phyloP scores from a whole-genome alignment of 2,329 filamentous ascomycete genomes.

The Pseudopyrenochaeta lycopersici region DNA sequence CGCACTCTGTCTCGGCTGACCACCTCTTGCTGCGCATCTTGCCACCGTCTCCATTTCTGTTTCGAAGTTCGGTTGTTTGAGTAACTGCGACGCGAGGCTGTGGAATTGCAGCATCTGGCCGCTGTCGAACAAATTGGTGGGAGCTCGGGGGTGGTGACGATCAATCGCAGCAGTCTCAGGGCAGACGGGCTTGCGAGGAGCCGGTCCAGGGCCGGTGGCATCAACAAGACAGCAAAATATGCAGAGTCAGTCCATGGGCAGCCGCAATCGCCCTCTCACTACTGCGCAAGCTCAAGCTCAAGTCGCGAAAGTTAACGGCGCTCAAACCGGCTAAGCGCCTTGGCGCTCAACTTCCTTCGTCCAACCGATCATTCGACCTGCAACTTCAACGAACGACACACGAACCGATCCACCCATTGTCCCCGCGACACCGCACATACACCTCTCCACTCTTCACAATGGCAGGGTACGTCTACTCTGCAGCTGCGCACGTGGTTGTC shows the following conservation, averaged over 20 bases:
- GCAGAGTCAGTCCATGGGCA: slow-evolving; percentile 32
- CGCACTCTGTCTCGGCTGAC: slow-evolving; percentile 14
- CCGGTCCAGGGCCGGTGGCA: slow-evolving; percentile 56
- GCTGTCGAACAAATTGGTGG: slow-evolving; percentile 25
- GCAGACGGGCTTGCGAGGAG: slow-evolving; percentile 57
- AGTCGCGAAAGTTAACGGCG: slow-evolving; percentile 16
- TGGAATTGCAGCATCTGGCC: slow-evolving; percentile 25
- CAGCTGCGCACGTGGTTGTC: slow-evolving; percentile 16
- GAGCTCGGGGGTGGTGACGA: slow-evolving; percentile 37
- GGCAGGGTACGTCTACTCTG: slow-evolving; percentile 50
- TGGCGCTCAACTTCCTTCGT: slow-evolving; percentile 18
- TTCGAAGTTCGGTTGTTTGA: slow-evolving; percentile 7
- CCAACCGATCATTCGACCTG: slow-evolving; percentile 40
- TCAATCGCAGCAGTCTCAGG: slow-evolving; percentile 48
- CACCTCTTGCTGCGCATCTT: slow-evolving; percentile 8
- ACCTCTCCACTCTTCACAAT: slow-evolving; percentile 52
- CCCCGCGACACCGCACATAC: slow-evolving; percentile 33
- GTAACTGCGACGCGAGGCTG: slow-evolving; percentile 20
- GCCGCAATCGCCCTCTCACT: slow-evolving; percentile 4
- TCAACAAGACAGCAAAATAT: slow-evolving; percentile 38
- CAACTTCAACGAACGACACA: slow-evolving; percentile 36
- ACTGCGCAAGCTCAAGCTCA: slow-evolving; percentile 1
- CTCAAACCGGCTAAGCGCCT: slow-evolving; percentile 27
- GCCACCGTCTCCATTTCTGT: slow-evolving; percentile 25
- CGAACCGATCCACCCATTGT: slow-evolving; percentile 45